These are phyloP conservation scores for Candida chilensis DNA, from an alignment of 805 yeast genomes.

Conservation along the genomic window DNA sequence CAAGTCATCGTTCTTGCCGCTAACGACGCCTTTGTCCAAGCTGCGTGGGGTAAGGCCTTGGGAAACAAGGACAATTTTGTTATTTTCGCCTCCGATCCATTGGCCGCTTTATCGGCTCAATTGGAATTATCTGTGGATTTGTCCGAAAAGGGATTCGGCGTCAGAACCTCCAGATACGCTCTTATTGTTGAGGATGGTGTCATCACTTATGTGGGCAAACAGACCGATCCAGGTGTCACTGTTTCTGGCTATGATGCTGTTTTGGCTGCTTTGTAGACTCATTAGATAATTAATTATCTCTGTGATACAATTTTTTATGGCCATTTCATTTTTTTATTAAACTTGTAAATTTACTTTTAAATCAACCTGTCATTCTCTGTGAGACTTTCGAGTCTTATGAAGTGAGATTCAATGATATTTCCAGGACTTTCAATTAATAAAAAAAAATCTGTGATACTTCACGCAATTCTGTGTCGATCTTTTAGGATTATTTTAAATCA, in stretches of 20 bases:
- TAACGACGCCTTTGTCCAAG: constrained; percentile 29
- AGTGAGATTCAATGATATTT: too few species aligned
- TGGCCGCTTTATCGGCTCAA: constrained; percentile 6
- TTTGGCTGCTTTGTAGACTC: not conserved
- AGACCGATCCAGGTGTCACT: constrained; percentile 1
- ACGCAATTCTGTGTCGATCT: too few species aligned
- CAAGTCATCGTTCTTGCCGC: constrained; percentile 25
- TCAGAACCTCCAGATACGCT: constrained; percentile 15
- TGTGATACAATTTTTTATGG: too few species aligned
- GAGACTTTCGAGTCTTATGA: too few species aligned
- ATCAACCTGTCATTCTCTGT: too few species aligned
- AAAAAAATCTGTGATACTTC: too few species aligned
- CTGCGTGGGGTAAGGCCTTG: constrained; percentile 40
- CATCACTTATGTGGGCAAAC: too few species aligned
- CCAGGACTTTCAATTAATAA: too few species aligned
- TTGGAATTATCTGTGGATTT: constrained; percentile 19
- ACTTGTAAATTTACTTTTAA: too few species aligned
- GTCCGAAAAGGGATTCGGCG: constrained; percentile 10
- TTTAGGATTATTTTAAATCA: too few species aligned
- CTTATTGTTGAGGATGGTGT: constrained; percentile 20
- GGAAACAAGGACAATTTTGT: constrained; percentile 25
- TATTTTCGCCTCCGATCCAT: constrained; percentile 12
- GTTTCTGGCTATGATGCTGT: constrained; percentile 1
- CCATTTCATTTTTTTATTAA: too few species aligned
- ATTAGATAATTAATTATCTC: too few species aligned